A percentile compares a stretch with the other conserved stretches of the same genome.
phyloP scores from a whole-genome alignment of 257 asterid species.

The Przewalskia tangutica region DNA sequence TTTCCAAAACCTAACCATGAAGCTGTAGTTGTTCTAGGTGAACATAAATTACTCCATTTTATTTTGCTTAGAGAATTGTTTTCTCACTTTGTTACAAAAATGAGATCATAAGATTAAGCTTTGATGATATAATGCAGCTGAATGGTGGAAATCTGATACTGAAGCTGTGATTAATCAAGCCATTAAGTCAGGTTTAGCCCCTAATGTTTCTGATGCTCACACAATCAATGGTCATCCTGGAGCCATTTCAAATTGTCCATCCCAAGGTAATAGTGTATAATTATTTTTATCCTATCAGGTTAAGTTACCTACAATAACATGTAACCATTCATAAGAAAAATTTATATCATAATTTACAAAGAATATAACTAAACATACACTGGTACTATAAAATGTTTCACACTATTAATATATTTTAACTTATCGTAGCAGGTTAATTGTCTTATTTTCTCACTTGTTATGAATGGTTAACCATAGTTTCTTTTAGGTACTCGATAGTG shows the following conservation, averaged over 20 bases:
- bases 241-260: constrained; percentile 19
- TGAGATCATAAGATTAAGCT: not conserved
- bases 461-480: not conserved
- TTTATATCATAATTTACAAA: not conserved
- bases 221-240: constrained; percentile 70
- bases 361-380: not conserved
- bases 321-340: not conserved
- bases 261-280: not conserved
- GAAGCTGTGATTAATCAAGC: constrained; percentile 60
- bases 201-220: constrained; percentile 69
- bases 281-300: not conserved
- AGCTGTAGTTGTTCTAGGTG: constrained; percentile 40
- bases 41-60: not conserved
- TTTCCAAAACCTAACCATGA: constrained; percentile 62
- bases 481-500: not conserved
- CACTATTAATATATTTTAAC: not conserved
- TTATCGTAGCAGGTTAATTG: not conserved
- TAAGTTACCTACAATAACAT: not conserved
- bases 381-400: not conserved
- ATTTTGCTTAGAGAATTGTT: not conserved
- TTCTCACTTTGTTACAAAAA: not conserved
- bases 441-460: not conserved
- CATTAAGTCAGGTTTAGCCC: constrained; percentile 45
- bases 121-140: constrained; percentile 23
- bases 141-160: constrained; percentile 77